Evolutionary conservation across 2,329 filamentous ascomycete genomes (phyloP), one percentile per base, ranked within the genome.

Genomic region (Arthroderma sp.): DNA sequence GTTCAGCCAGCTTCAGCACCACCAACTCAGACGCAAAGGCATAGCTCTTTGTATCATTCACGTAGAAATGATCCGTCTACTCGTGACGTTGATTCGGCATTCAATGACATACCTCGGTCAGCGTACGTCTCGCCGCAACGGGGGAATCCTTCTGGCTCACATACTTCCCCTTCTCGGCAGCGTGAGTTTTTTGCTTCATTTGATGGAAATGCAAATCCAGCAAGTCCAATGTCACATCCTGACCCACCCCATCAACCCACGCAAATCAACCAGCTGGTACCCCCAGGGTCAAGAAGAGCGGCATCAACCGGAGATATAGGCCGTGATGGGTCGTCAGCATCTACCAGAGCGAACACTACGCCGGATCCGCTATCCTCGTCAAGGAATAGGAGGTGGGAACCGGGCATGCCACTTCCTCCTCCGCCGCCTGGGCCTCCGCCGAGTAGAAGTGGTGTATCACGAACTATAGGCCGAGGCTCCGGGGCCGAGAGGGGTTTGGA

Each of bases 351-450:
- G n/a, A 53, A 58, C 27, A 61, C 58, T 32, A 48, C 50, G 11
- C 61, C 61, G 15, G 39, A 49, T 40, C 30, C 30, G 15, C 29
- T 37, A 4, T 41, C 36, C 22, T 11, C 61, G 60, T 6, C 57
- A 58, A 34, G 55, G 54, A 38, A 53, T 46, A 36, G 44, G 50
- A 50, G 59, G 40, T 69, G 66, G 68, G 61, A 57, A 40, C 63
- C 64, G 15, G 66, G 66, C 15, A 68, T 69, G 66, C 66, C 66
- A 29, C 59, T 70, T 30, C 68, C 68, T 29, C 67, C 67, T 32
- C 68, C 68, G 6, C 68, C 68, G 42, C 66, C 68, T 31, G 66
- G 67, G 1, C 68, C 68, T 27, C 68, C 68, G 11, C 67, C 67
- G 4, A 50, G 56, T 36, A 51, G 40, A 33, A 43, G 15, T 22